Base-by-base conservation (phyloP, 2,329 filamentous ascomycete species). In the Exserohilum rostratum region DNA sequence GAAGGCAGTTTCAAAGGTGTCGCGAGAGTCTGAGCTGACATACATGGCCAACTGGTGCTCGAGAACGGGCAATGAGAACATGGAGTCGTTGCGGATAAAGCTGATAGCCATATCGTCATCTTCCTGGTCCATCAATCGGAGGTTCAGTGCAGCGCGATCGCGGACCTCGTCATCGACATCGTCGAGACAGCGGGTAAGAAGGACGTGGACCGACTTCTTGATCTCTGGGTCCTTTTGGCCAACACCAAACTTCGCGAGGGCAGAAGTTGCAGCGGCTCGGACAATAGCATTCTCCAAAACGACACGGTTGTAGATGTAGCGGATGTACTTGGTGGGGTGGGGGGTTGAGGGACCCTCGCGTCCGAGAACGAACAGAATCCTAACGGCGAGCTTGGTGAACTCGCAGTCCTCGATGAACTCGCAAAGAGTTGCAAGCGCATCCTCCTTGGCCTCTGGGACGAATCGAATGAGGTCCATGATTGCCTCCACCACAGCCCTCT, bases 381-480 rank as follows among this genome's bases (percentile, higher is more conserved):
- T 89, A 43, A 99, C 93, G 27, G 95, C 93, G 59, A 99, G 83
- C 80, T 99, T 99, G 25, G 95, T 97, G 77, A 98, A 99, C 75
- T 99, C 95, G 80, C 95, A 99, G 75, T 99, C 95, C 78, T 99
- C 95, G 62, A 99, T 99, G 74, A 99, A 99, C 75, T 99, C 95
- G 80, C 95, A 98, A 18, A 99, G 86, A 71, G 98, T 95, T 12
- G 93, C 91, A 44, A 99, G 86, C 15, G 95, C 93, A 63, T 89
- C 87, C 74, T 89, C 86, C 70, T 87, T 87, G 68, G 85, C 87
- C 56, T 97, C 95, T 1, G 95, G 95, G 3, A 99, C 93, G 70
- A 99, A 99, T 77, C 98, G 97, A 82, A 99, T 98, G 51, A 99
- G 81, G 70, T 99, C 95, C 72, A 99, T 98, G 88, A 99, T 98